Evolutionary conservation across 2,329 filamentous ascomycete species (phyloP), one percentile per base, ranked within the genome.

Genomic region (Ceratocystis variospora): DNA sequence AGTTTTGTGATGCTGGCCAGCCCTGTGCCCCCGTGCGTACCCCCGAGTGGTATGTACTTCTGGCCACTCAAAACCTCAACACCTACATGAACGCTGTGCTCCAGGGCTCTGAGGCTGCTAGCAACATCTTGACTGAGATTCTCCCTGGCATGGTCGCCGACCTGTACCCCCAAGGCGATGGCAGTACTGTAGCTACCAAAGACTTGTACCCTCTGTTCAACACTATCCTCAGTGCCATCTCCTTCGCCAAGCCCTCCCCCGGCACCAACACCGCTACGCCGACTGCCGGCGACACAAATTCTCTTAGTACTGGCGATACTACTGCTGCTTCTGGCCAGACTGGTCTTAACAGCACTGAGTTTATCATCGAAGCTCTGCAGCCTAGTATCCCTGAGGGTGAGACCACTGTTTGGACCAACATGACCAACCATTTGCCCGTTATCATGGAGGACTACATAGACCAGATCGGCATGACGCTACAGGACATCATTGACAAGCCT

Each of bases 1-100:
- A 44, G 8, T 67, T 66, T 61, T 70, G 69, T 17, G 68, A 67
- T 5, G 69, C 69, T 10, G 69, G 69, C 15, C 69, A 70, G 61
- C 69, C 69, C 5, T 70, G 69, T 28, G 50, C 65, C 10, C 69
- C 69, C 7, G 69, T 70, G 1, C 57, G 53, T 1, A 44, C 68
- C 1, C 68, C 68, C 6, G 66, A 62, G 2, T 70, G 68, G 68
- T 68, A 66, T n/a, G 68, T 48, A 8, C 55, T 70, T 2, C 61
- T 69, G 63, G 68, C 33, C 17, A 63, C 65, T 1, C 66, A 69
- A 57, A 65, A 66, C 25, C 68, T 65, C 62, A 69, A 69, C 50
- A 63, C 66, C 10, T 68, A 70, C 50, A 66, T 70, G 68, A 69
- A 70, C 53, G 68, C 66, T 41, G 61, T 69, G 22, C 10, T 57